These are phyloP conservation scores for Plasmodium sp. DNA, from an alignment of 169 alveolate genomes.

Conservation along the genomic window DNA sequence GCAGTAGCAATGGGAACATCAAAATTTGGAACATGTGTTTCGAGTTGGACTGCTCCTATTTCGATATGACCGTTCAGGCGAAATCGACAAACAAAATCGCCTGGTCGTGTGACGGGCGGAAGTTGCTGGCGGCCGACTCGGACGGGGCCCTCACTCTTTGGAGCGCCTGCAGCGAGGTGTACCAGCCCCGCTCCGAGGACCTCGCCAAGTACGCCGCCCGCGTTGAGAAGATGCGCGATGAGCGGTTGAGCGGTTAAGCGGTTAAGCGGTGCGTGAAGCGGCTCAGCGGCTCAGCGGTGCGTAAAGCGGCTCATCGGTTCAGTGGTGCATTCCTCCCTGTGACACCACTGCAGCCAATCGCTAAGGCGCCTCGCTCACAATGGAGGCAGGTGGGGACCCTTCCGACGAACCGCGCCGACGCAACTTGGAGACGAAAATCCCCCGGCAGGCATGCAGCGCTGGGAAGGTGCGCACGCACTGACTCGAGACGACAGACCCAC, in stretches of 20 bases:
- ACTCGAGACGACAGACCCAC: constrained; percentile 9
- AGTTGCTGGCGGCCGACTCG: constrained; percentile 62
- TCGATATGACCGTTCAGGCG: constrained; percentile 20
- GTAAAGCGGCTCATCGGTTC: neutral
- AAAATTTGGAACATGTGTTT: constrained; percentile 34
- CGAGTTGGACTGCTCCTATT: constrained; percentile 39
- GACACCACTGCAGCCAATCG: no score
- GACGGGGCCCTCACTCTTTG: constrained; percentile 42
- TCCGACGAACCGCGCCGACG: neutral
- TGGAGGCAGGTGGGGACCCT: neutral
- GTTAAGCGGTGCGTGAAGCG: neutral
- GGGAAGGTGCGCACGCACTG: constrained; percentile 67
- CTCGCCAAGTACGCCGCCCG: constrained; percentile 8
- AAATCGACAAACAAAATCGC: constrained; percentile 57
- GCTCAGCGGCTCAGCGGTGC: neutral
- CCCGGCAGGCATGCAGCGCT: constrained; percentile 25
- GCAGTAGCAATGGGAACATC: constrained; percentile 57
- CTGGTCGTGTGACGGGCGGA: constrained; percentile 67
- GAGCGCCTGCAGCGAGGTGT: constrained; percentile 56
- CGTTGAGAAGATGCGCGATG: neutral
- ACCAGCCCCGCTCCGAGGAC: constrained; percentile 68
- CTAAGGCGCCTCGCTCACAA: no score
- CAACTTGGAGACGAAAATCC: constrained; percentile 44
- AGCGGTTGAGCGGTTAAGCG: neutral
- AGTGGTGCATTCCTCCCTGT: no score